Evolutionary conservation across 345 rosid genomes (phyloP).

Genomic region (Syzygium aromaticum): DNA sequence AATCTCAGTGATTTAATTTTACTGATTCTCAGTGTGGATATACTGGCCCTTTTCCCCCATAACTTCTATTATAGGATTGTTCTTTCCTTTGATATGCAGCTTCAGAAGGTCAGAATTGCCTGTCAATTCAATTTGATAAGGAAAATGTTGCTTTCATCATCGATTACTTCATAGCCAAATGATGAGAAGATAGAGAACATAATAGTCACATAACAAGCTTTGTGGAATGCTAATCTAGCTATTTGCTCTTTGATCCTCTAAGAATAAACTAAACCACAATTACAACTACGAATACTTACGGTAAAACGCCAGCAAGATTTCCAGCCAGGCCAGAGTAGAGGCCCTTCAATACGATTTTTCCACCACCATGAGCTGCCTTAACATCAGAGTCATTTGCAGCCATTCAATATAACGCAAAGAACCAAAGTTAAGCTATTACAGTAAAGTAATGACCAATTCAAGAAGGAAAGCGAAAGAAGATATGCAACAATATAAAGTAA

Average conservation of each 20-base stretch:
- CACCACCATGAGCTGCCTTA: constrained; percentile 66
- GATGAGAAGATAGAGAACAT: background rate
- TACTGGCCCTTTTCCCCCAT: background rate
- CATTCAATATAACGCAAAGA: constrained; percentile 1
- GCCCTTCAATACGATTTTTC: constrained; percentile 53
- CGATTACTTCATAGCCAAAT: background rate
- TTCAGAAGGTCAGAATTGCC: background rate
- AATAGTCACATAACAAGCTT: background rate
- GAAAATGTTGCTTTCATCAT: background rate
- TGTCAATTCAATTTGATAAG: background rate
- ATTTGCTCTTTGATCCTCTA: background rate
- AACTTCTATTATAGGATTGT: background rate
- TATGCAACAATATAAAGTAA: background rate
- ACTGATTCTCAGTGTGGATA: background rate
- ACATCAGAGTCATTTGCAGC: constrained; percentile 3
- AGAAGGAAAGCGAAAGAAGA: background rate
- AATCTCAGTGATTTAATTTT: background rate
- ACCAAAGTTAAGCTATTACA: background rate
- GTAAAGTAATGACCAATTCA: background rate
- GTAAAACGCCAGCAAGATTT: constrained; percentile 75
- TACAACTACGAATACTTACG: constrained; percentile 43
- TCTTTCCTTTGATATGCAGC: background rate
- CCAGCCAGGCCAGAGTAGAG: constrained; percentile 84
- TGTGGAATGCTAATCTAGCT: background rate
- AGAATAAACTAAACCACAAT: background rate